Conservation (phyloP, 2,329 filamentous ascomycete species). For the Cladophialophora bantiana region DNA sequence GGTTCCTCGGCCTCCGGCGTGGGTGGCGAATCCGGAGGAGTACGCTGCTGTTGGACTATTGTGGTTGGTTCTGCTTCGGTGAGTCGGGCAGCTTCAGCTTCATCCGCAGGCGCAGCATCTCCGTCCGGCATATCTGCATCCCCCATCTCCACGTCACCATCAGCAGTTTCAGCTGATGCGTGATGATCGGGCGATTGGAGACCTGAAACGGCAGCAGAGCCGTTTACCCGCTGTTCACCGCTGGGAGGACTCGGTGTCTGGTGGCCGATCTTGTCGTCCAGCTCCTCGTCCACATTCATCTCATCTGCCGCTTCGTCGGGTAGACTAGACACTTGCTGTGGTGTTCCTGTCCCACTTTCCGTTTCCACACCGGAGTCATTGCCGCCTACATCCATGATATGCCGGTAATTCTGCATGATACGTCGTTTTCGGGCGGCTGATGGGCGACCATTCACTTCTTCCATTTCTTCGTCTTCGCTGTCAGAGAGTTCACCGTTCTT, state of each 20-base stretch:
- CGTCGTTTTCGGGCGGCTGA: conserved; percentile 83
- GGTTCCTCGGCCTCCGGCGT: conserved; percentile 27
- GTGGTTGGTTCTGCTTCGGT: conserved; percentile 35
- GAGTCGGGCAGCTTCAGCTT: conserved; percentile 42
- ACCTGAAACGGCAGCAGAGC: conserved; percentile 31
- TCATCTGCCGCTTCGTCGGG: conserved; percentile 55
- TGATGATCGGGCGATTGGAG: conserved; percentile 24
- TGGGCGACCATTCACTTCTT: conserved; percentile 73
- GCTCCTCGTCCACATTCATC: conserved; percentile 47
- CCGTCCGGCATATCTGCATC: conserved; percentile 51
- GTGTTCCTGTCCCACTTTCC: conserved; percentile 57
- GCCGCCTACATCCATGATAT: conserved; percentile 64
- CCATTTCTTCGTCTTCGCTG: conserved; percentile 86
- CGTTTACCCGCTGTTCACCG: conserved; percentile 26
- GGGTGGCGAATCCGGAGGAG: conserved; percentile 41
- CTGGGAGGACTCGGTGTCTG: conserved; percentile 28
- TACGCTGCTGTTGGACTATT: conserved; percentile 41
- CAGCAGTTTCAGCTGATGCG: conserved; percentile 1
- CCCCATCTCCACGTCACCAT: conserved; percentile 47
- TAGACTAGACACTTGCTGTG: conserved; percentile 50
- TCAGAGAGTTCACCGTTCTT: conserved; percentile 84
- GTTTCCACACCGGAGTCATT: conserved; percentile 59
- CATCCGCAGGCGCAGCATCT: conserved; percentile 45
- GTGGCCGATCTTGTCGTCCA: conserved; percentile 29
- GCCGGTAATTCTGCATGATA: conserved; percentile 76